Base-by-base conservation (phyloP, 2,329 filamentous ascomycete species). In the Anthostomella pinea region DNA sequence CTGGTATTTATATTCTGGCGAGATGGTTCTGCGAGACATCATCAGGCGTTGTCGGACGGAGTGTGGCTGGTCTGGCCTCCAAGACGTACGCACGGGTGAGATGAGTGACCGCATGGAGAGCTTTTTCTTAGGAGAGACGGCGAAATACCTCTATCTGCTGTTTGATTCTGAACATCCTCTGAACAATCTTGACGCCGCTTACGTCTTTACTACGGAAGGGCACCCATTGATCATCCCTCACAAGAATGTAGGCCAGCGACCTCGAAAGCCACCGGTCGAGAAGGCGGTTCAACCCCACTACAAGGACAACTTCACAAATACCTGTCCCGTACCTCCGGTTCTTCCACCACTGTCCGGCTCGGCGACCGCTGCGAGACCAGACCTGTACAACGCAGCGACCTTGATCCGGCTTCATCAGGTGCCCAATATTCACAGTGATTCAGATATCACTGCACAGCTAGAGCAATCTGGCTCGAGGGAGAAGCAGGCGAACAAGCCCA, bases 101-200 rank as follows among this genome's bases (percentile, higher is more conserved):
- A 80, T 88, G 63, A 87, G 79, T 51, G 90, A 98, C 59, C 84
- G 93, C 21, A 97, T 97, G 93, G 93, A 98, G 64, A 97, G 91
- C 59, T 98, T 97, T 72, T 97, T 97, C 56, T 73, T 98, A 1
- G 91, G 93, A 10, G 93, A 98, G 64, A 98, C 93, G 2, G 83
- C 88, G 28, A 96, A 97, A 63, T 98, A 98, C 61, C 71, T 98
- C 45, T 97, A 94, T 60, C 69, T 98, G 36, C 77, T 97, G 3
- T 97, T 94, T 60, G 87, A 95, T 48, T 75, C 82, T 4, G 75
- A 81, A 10, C 93, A 97, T 63, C 88, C 90, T 1, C 67, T 98
- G 26, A 97, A 97, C 62, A 82, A 79, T 14, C 68, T 94, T 24
- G 93, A 97, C 62, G 81, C 83, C 0, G 81, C 90, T 0, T 94